These are phyloP conservation scores for Solanum sitiens DNA, from an alignment of 257 asterid species.

Conservation along the genomic window DNA sequence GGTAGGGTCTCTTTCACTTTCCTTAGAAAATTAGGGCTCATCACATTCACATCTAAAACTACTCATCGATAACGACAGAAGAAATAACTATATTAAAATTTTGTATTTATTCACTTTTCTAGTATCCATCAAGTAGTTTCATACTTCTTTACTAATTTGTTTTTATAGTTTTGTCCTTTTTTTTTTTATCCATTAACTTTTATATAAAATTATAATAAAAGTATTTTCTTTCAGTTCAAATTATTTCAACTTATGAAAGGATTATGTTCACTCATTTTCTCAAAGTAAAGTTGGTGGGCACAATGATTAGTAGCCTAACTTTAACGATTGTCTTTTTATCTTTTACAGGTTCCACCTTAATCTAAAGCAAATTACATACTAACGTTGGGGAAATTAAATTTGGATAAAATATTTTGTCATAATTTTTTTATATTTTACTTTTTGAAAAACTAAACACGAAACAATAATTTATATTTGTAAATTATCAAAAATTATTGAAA, in stretches of 20 bases:
- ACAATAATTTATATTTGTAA: not conserved
- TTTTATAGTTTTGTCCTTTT: not conserved
- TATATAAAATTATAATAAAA: not conserved
- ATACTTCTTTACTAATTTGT: not conserved
- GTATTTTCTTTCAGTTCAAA: not conserved
- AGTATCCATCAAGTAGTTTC: not conserved
- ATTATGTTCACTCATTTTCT: not conserved
- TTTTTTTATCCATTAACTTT: not conserved
- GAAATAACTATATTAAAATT: not conserved
- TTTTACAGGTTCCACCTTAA: not conserved
- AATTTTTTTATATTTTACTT: not conserved
- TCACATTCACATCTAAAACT: not conserved
- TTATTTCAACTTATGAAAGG: not conserved
- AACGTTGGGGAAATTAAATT: not conserved
- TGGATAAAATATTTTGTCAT: not conserved
- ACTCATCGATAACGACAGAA: not conserved
- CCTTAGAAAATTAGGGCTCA: not conserved
- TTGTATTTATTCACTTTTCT: not conserved
- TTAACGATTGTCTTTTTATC: not conserved
- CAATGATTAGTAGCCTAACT: not conserved
- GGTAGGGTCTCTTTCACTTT: not conserved
- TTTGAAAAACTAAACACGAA: not conserved
- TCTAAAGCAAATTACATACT: not conserved
- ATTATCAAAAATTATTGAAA: not conserved
- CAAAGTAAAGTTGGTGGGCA: conserved; percentile 5